These are phyloP conservation scores for Phytophthora colocasiae DNA, from an alignment of 352 stramenopile genomes.

Conservation along the genomic window DNA sequence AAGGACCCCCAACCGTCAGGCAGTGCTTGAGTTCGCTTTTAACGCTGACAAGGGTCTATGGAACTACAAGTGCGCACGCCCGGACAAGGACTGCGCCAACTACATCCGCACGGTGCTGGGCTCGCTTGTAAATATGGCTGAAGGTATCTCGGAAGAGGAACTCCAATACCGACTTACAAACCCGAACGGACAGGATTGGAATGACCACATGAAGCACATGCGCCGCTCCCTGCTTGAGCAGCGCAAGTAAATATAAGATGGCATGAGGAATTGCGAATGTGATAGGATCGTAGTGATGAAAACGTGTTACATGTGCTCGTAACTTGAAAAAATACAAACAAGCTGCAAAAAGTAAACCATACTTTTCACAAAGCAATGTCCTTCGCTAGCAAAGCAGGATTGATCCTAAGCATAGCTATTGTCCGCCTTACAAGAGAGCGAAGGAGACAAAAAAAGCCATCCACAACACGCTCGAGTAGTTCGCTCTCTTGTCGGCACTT, in stretches of 20 bases:
- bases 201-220: slow-evolving; percentile 85
- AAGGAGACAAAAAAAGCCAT: slow-evolving; percentile 18
- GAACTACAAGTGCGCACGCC: slow-evolving; percentile 90
- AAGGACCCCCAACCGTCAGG: slow-evolving; percentile 61
- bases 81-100: slow-evolving; percentile 91
- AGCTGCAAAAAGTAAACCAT: slow-evolving; percentile 35
- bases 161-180: slow-evolving; percentile 89
- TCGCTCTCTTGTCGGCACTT: slow-evolving; percentile 14
- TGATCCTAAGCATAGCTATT: slow-evolving; percentile 10
- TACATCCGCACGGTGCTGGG: slow-evolving; percentile 92
- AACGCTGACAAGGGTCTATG: slow-evolving; percentile 89
- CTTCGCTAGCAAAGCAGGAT: slow-evolving; percentile 22
- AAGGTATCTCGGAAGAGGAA: slow-evolving; percentile 91
- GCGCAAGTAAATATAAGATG: slow-evolving; percentile 40
- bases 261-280: slow-evolving; percentile 8
- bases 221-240: slow-evolving; percentile 71
- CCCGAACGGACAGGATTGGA: slow-evolving; percentile 78
- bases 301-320: too few relatives aligned
- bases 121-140: slow-evolving; percentile 92
- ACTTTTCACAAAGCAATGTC: slow-evolving; percentile 40
- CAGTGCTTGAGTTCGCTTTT: slow-evolving; percentile 89
- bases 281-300: slow-evolving; percentile 1
- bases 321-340: slow-evolving; percentile 18
- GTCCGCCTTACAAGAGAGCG: slow-evolving; percentile 6
- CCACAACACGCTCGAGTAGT: slow-evolving; percentile 9